Evolutionary conservation across 2,329 filamentous ascomycete genomes (phyloP), one percentile per base, ranked within the genome.

Genomic region (Cercospora berteroae): DNA sequence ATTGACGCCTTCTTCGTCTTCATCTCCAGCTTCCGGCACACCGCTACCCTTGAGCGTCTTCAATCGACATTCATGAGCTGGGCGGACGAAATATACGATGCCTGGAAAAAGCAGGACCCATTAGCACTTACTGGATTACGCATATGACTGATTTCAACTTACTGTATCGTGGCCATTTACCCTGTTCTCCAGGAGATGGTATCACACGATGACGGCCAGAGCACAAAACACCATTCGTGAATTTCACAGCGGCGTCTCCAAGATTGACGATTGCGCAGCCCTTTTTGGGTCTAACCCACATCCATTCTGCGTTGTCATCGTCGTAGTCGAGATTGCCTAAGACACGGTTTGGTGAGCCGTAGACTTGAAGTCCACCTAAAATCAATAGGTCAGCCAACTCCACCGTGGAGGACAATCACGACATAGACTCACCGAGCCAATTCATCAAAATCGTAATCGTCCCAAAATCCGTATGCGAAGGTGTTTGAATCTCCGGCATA

Each of bases 391-490:
- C 23, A 60, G 58, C 58, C 13, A n/a, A 16, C 25, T 31, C 25
- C n/a, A 12, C 4, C 25, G 3, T 5, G 16, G 16, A 13, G 27
- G 5, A 33, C 18, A 1, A 8, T 18, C 6, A 8, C 9, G 13
- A 29, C 1, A 56, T 8, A 1, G 2, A 50, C 52, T 57, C 10
- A 57, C 52, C 52, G 4, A 87, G 75, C 13, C 83, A 81, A 76
- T 87, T 87, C 77, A 87, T 86, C 0, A 88, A 80, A 6, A 87
- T 77, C 0, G 85, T 87, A 13, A 87, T 80, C 58, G 80, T 83
- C 27, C 85, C 85, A 69, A 87, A 86, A 70, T 87, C 86, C 1
- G 85, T 87, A 71, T 87, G 86, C 58, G 71, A 71, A 2, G 76
- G 76, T 16, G 77, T 78, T 59, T 77, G 76, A 39, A 78, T 77